Evolutionary conservation across 2,329 filamentous ascomycete genomes (phyloP).

Genomic region (Plenodomus tracheiphilus): DNA sequence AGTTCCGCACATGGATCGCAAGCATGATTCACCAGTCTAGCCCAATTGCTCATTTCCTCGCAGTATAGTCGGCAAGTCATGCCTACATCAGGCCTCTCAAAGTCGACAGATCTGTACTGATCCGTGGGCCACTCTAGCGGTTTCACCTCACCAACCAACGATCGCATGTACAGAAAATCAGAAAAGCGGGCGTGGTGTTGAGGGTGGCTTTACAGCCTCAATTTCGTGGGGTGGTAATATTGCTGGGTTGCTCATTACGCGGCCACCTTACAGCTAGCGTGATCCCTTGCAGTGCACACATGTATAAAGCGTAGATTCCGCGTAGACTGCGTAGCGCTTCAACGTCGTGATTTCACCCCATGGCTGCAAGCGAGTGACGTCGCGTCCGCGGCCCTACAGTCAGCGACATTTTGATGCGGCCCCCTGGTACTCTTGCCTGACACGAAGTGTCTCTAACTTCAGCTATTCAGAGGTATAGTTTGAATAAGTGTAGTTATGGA

Average conservation of each 20-base stretch:
- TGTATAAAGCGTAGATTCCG: constrained; percentile 7
- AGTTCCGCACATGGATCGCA: constrained; percentile 1
- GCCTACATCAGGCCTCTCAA: too few relatives aligned
- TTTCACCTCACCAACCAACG: constrained; percentile 3
- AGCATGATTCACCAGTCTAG: constrained; percentile 2
- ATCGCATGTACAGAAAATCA: too few relatives aligned
- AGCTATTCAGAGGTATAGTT: background rate
- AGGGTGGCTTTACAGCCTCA: background rate
- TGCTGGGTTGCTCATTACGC: constrained; percentile 1
- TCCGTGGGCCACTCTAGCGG: background rate
- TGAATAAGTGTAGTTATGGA: background rate
- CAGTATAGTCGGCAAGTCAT: background rate
- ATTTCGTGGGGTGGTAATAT: constrained; percentile 3
- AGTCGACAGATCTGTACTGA: background rate
- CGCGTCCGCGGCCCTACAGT: constrained; percentile 1
- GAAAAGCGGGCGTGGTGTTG: background rate
- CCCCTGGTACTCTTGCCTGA: background rate
- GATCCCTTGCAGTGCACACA: too few relatives aligned
- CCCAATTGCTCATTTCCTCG: constrained; percentile 1
- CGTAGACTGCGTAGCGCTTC: constrained; percentile 1
- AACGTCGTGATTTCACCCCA: constrained; percentile 2
- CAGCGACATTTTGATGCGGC: background rate
- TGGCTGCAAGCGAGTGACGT: constrained; percentile 1
- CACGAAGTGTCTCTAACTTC: background rate
- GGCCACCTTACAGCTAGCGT: constrained; percentile 3